Base-by-base conservation (phyloP, 768 basidiomycete genomes). In the Leucocoprinus birnbaumii region DNA sequence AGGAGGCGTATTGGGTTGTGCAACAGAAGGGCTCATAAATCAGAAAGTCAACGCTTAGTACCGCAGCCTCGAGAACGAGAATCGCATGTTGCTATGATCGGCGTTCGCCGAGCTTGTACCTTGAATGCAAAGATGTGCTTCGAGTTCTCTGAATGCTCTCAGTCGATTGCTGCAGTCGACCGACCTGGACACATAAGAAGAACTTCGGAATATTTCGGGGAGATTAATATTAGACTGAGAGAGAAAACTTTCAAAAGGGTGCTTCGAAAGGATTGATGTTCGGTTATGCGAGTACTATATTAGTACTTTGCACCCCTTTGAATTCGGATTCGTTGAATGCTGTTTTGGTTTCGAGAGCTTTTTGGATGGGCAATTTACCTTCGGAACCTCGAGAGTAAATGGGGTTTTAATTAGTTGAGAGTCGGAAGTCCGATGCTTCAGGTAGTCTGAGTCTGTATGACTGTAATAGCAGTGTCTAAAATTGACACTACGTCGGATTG, bases 81-180 rank as follows among this genome's bases (percentile, higher is more conserved):
- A 3, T 18, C 44, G 44, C 42, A n/a, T n/a, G n/a, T n/a, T 45
- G n/a, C 44, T 44, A 45, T 24, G 52, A 47, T 53, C 52, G 40
- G 22, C 52, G 18, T 18, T 40, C n/a, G n/a, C 22, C 27, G 44
- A 46, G 44, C 11, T 46, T 47, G 22, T 37, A 45, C 51, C 24
- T 44, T 44, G 18, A 19, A 7, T 21, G 18, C 42, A 3, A 21
- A 21, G 22, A 21, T 24, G 42, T 21, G 14, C 40, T 41, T 41
- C 40, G 13, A 41, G 40, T 19, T 35, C 13, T 16, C 9, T 11
- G 38, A 38, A 38, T 16, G 3, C 44, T 22, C n/a, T 46, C 42
- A 44, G 43, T 45, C 5, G 18, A n/a, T n/a, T n/a, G n/a, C n/a
- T n/a, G n/a, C n/a, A n/a, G n/a, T n/a, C n/a, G n/a, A n/a, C n/a